Percentiles rank a stretch among this genome's conserved stretches.
These are phyloP conservation scores for Hymenoscyphus linearis DNA, from an alignment of 2,329 filamentous ascomycete species.

Conservation along the genomic window DNA sequence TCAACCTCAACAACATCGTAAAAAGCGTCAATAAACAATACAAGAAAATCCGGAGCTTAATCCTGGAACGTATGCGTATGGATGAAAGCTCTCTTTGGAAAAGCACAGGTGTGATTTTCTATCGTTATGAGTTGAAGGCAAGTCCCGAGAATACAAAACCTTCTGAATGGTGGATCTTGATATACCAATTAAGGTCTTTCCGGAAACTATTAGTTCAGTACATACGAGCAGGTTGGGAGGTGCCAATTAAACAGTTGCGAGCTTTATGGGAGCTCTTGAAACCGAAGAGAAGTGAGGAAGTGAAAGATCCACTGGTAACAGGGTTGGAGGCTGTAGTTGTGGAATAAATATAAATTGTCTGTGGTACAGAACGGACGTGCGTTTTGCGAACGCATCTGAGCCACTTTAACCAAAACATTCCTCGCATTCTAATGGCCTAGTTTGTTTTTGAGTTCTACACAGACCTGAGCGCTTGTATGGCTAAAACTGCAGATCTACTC, in stretches of 20 bases:
- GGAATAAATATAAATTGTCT: background rate
- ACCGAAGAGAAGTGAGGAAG: background rate
- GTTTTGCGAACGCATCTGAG: too few species aligned
- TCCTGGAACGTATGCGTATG: constrained; percentile 2
- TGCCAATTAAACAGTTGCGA: background rate
- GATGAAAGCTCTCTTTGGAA: constrained; percentile 7
- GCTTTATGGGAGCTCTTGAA: background rate
- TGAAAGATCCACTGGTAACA: background rate
- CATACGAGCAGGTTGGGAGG: background rate
- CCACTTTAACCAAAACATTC: too few species aligned
- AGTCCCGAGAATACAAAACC: constrained; percentile 8
- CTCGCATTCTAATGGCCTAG: too few species aligned
- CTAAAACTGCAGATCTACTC: too few species aligned
- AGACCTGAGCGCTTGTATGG: too few species aligned
- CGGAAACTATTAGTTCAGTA: background rate
- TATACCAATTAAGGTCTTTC: background rate
- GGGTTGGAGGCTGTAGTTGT: background rate
- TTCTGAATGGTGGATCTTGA: constrained; percentile 11
- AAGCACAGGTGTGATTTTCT: constrained; percentile 6
- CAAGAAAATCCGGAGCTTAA: background rate
- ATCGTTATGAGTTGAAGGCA: constrained; percentile 1
- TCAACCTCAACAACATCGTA: constrained; percentile 13
- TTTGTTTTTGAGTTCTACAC: too few species aligned
- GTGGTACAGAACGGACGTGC: background rate
- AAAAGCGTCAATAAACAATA: background rate